phyloP scores from a whole-genome alignment of 2,329 filamentous ascomycete genomes.

The Penicillium sp. region DNA sequence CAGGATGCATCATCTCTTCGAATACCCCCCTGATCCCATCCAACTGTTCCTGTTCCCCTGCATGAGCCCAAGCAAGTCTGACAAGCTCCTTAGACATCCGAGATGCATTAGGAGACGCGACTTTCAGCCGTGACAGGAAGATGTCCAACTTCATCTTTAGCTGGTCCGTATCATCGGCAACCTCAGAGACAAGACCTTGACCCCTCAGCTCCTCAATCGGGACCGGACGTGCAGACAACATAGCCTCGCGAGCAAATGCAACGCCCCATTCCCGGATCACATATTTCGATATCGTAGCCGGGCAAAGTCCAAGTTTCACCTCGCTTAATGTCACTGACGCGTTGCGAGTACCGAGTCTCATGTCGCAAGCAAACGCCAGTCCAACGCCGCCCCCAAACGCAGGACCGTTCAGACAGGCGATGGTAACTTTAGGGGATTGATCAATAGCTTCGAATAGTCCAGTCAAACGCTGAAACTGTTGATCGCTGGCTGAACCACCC shows the following conservation, averaged over 20 bases:
- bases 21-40: slow-evolving; percentile 25
- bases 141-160: slow-evolving; percentile 24
- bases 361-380: slow-evolving; percentile 45
- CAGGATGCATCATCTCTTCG: slow-evolving; percentile 29
- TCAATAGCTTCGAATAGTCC: slow-evolving; percentile 42
- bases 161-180: slow-evolving; percentile 17
- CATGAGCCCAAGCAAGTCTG: slow-evolving; percentile 27
- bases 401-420: slow-evolving; percentile 45
- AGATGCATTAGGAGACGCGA: slow-evolving; percentile 31
- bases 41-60: slow-evolving; percentile 16
- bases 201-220: slow-evolving; percentile 26
- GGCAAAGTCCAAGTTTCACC: slow-evolving; percentile 40
- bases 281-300: slow-evolving; percentile 41
- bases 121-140: slow-evolving; percentile 22
- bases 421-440: slow-evolving; percentile 41
- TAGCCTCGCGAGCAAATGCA: slow-evolving; percentile 38
- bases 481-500: slow-evolving; percentile 14
- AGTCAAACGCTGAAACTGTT: slow-evolving; percentile 23
- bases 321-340: slow-evolving; percentile 40
- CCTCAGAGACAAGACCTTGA: slow-evolving; percentile 22
- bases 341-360: slow-evolving; percentile 26
- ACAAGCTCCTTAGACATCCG: slow-evolving; percentile 38
- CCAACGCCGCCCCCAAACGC: slow-evolving; percentile 48
- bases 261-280: slow-evolving; percentile 42
- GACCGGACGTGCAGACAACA: slow-evolving; percentile 38